A percentile compares a stretch with the other conserved stretches of the same genome.
Conservation (phyloP, 257 asterid genomes). For the Ajuga chamaepitys region DNA sequence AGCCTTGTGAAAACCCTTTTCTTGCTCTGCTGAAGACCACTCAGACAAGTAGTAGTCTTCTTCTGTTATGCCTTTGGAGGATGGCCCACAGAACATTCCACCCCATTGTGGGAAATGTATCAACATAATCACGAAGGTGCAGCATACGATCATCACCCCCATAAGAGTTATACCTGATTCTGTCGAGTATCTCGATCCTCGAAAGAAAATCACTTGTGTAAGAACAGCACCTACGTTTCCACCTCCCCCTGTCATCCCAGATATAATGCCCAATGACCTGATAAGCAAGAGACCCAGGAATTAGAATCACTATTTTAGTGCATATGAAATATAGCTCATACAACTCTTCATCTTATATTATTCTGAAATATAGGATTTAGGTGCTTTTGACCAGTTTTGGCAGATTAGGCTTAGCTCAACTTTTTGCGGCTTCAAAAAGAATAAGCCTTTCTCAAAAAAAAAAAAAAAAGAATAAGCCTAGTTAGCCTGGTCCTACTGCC, state of each 20-base stretch:
- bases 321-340: too few relatives aligned
- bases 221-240: constrained; percentile 76
- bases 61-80: constrained; percentile 50
- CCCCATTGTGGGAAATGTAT: constrained; percentile 92
- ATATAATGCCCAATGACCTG: constrained; percentile 69
- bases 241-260: constrained; percentile 87
- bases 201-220: constrained; percentile 67
- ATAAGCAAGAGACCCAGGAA: background rate
- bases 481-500: too few relatives aligned
- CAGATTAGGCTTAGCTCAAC: too few relatives aligned
- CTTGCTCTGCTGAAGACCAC: constrained; percentile 49
- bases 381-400: too few relatives aligned
- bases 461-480: too few relatives aligned
- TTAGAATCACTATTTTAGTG: too few relatives aligned
- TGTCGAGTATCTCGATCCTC: constrained; percentile 60
- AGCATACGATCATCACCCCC: constrained; percentile 71
- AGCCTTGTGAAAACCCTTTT: constrained; percentile 43
- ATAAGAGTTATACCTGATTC: constrained; percentile 60
- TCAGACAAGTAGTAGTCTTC: constrained; percentile 78
- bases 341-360: too few relatives aligned
- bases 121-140: constrained; percentile 36
- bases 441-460: too few relatives aligned
- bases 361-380: too few relatives aligned
- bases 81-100: constrained; percentile 70
- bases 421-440: too few relatives aligned